Conservation (phyloP, 768 basidiomycete species). For the Pleurotus salmoneostramineus region DNA sequence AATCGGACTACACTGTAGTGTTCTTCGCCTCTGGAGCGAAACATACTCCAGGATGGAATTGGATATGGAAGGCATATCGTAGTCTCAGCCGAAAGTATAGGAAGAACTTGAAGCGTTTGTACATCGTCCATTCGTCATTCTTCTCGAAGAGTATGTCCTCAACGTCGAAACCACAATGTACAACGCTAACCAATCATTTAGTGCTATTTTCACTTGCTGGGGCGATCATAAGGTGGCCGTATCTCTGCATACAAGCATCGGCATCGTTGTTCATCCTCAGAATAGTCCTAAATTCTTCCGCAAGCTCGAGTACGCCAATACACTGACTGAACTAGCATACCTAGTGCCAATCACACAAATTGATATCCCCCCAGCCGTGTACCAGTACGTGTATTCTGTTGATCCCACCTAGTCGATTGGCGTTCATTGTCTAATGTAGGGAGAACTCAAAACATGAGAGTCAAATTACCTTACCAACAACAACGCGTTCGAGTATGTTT, state of each 20-base stretch:
- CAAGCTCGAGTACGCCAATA: conserved; percentile 74
- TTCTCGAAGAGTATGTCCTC: conserved; percentile 74
- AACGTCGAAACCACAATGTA: conserved; percentile 8
- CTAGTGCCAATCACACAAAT: conserved; percentile 85
- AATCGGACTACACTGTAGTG: conserved; percentile 84
- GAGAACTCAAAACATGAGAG: conserved; percentile 77
- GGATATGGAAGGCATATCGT: conserved; percentile 90
- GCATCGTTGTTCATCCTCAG: conserved; percentile 3
- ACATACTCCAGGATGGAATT: conserved; percentile 79
- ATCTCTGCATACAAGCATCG: neutral
- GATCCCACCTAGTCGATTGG: neutral
- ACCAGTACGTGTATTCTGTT: conserved; percentile 51
- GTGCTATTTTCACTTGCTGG: conserved; percentile 89
- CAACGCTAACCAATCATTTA: conserved; percentile 20
- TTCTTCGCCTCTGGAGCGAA: conserved; percentile 81
- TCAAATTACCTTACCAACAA: conserved; percentile 63
- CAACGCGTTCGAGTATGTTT: conserved; percentile 61
- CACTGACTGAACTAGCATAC: conserved; percentile 73
- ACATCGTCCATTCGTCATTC: conserved; percentile 84
- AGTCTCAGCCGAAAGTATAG: conserved; percentile 79
- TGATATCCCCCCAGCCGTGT: conserved; percentile 78
- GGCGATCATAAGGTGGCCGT: conserved; percentile 74
- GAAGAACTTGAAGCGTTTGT: conserved; percentile 86
- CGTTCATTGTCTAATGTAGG: conserved; percentile 29
- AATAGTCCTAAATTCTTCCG: conserved; percentile 84